A percentile compares a stretch with the other conserved stretches of the same genome.
phyloP scores from a whole-genome alignment of 305 asterid species.

The Fraxinus greggii region DNA sequence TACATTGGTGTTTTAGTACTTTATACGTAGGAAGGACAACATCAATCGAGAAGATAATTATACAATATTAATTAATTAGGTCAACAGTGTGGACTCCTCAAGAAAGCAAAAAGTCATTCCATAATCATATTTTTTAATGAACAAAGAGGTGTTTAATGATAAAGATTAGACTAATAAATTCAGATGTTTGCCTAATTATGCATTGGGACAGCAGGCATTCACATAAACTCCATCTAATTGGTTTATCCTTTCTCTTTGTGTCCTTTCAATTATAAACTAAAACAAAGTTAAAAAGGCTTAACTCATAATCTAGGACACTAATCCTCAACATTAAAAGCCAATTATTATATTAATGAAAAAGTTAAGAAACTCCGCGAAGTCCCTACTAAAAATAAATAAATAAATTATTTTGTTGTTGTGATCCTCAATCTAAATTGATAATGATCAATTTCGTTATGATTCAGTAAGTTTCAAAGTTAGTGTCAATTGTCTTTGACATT shows the following conservation, averaged over 20 bases:
- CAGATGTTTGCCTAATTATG: not conserved
- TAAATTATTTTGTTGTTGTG: not conserved
- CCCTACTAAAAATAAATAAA: not conserved
- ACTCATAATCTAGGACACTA: not conserved
- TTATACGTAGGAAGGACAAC: not conserved
- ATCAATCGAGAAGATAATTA: not conserved
- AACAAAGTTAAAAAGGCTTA: not conserved
- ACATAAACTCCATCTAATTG: not conserved
- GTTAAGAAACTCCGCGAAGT: not conserved
- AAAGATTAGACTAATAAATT: not conserved
- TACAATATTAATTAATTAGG: not conserved
- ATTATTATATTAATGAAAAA: not conserved
- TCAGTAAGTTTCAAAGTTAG: not conserved
- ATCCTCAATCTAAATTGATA: not conserved
- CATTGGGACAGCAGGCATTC: not conserved
- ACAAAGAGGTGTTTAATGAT: not conserved
- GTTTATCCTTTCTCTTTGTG: not conserved
- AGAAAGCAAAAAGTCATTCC: not conserved
- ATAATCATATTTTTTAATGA: not conserved
- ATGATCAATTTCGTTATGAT: not conserved
- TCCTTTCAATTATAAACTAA: not conserved
- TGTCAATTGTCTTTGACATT: not conserved
- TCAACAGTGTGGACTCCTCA: not conserved
- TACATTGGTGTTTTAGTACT: not conserved
- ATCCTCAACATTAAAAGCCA: not conserved